Evolutionary conservation across 176 grass and related monocot species (phyloP).

Genomic region (Aegilops speltoides): DNA sequence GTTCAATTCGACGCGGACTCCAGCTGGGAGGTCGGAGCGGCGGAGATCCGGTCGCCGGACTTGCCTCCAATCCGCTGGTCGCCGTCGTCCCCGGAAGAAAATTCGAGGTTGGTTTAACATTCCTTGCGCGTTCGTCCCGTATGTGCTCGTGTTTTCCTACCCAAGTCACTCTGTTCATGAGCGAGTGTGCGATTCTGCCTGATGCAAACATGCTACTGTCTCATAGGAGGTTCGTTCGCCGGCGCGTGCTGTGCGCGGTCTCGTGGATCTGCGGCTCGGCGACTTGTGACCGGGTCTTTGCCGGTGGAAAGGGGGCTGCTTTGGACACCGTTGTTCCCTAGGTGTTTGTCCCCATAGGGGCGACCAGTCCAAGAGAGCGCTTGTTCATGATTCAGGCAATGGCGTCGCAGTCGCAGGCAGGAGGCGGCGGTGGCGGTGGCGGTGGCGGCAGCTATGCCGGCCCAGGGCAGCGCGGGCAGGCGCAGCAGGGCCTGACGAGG

Average conservation of each 20-base stretch:
- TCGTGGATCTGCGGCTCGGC: background rate
- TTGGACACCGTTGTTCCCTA: background rate
- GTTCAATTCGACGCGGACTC: background rate
- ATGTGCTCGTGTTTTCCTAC: background rate
- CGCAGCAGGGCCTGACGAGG: conserved; percentile 57
- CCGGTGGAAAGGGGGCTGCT: background rate
- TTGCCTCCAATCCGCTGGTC: background rate
- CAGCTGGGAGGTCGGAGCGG: background rate
- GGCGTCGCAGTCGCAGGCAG: conserved; percentile 45
- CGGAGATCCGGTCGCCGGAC: conserved; percentile 10
- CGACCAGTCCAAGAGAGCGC: background rate
- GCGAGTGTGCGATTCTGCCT: background rate
- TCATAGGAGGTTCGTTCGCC: background rate
- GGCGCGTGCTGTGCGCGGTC: background rate
- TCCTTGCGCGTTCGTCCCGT: background rate
- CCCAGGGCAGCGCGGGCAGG: conserved; percentile 9
- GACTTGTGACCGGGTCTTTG: background rate
- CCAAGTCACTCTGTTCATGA: background rate
- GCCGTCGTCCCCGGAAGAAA: background rate
- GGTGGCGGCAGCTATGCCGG: conserved; percentile 12
- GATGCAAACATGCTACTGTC: background rate
- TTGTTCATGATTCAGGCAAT: conserved; percentile 54
- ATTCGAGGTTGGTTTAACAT: background rate
- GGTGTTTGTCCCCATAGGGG: conserved; percentile 19
- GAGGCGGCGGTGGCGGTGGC: conserved; percentile 34